Conservation (phyloP, 1,139 yeast species). For the Kodamaea fungicola region DNA sequence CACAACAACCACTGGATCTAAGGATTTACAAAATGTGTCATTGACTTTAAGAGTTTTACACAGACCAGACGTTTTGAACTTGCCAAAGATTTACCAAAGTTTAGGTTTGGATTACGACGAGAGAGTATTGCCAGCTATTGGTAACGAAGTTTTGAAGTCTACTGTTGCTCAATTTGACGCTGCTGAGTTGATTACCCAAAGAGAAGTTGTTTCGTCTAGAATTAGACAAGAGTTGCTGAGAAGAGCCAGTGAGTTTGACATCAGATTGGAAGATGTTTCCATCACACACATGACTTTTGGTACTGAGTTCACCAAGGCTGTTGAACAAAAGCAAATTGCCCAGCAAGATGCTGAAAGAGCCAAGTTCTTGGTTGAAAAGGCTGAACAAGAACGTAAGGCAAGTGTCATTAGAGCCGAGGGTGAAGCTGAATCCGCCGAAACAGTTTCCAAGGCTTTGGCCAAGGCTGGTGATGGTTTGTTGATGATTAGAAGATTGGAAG, state of each 20-base stretch:
- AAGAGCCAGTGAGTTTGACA: conserved; percentile 86
- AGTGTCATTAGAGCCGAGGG: conserved; percentile 97
- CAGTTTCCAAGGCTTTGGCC: conserved; percentile 86
- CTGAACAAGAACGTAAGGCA: conserved; percentile 97
- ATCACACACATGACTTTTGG: conserved; percentile 99
- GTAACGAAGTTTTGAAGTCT: conserved; percentile 91
- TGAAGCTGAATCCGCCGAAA: conserved; percentile 98
- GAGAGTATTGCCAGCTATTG: conserved; percentile 94
- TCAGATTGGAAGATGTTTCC: conserved; percentile 92
- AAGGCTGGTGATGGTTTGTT: conserved; percentile 96
- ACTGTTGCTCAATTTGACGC: conserved; percentile 99
- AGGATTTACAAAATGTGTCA: conserved; percentile 94
- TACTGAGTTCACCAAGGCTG: conserved; percentile 95
- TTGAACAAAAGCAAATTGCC: conserved; percentile 97
- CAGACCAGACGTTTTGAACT: conserved; percentile 81
- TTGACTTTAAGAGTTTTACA: conserved; percentile 90
- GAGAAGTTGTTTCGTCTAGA: conserved; percentile 90
- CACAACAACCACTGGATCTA: conserved; percentile 94
- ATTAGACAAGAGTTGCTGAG: conserved; percentile 82
- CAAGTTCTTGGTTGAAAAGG: conserved; percentile 88
- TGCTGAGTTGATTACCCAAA: conserved; percentile 93
- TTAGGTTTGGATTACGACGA: conserved; percentile 96
- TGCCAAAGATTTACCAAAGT: conserved; percentile 85
- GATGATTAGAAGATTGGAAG: conserved; percentile 92
- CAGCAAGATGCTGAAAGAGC: conserved; percentile 99